Evolutionary conservation across 1,284 basidiomycete species (phyloP), one percentile per base, ranked within the genome.

Genomic region (Cryptococcus deneoformans): DNA sequence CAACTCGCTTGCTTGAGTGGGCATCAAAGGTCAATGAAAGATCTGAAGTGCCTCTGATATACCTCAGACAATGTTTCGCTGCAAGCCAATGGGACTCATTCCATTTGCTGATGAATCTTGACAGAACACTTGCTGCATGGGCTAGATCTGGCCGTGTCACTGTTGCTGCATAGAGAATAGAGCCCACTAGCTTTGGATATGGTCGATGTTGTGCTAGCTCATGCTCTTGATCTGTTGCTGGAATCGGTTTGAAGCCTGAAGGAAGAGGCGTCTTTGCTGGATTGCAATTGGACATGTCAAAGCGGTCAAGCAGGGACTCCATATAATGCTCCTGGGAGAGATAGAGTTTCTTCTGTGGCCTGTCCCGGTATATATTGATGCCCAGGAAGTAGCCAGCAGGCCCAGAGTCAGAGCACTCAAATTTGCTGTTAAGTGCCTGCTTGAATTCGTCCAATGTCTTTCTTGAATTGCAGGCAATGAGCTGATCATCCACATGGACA

Each of bases 321-420:
- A 64, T 9, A 51, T 66, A 65, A 36, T 63, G 58, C 43, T 66
- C 54, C 35, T 66, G 67, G 9, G 52, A n/a, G n/a, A n/a, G 56
- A 10, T 53, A 57, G 8, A 69, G 54, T 11, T 24, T 62, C 3
- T 53, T 11, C 11, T 45, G 9, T 12, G 50, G 1, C 9, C 57
- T 38, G 47, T 60, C 46, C 16, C 63, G n/a, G 38, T 54, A 29
- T 10, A 68, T 56, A 45, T 64, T 60, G 52, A 66, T 57, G 14
- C 61, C 60, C 10, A 65, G 59, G 58, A 70, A 64, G 50, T 69
- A 66, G 36, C 44, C 45, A 4, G 53, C 64, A 9, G 58, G 48
- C 2, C 68, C 65, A 38, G 48, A 48, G 52, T 64, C 60, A 0
- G 53, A 51, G 53, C 68, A 65, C 47, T 62, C 59, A 46, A 66